Evolutionary conservation across 805 yeast genomes (phyloP), one percentile per base, ranked within the genome.

Genomic region (Scheffersomyces amazonensis): DNA sequence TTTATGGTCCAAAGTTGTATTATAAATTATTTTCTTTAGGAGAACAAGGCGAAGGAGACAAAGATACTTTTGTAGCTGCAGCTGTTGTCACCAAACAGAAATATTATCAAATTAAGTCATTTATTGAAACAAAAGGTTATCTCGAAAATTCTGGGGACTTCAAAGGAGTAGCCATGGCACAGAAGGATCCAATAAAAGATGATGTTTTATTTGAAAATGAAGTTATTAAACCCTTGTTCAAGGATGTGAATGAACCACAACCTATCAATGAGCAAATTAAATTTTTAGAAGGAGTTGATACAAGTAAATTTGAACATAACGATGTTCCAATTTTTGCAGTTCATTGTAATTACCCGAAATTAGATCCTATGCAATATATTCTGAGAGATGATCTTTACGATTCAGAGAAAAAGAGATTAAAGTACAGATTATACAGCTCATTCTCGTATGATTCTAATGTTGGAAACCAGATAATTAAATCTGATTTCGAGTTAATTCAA

Each of bases 21-120:
- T 82, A 80, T 52, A 79, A 78, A 2, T 61, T 82, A 33, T 62
- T 82, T 29, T 66, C 83, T 3, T 80, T 79, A 55, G 82, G 83
- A 10, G 68, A 52, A 32, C 65, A 52, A 41, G 68, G 68, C 10
- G 65, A 60, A 36, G 68, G 68, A n/a, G 68, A 62, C 39, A 62
- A 62, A 41, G 68, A 62, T 31, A 62, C 68, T 0, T 62, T 61
- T 37, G 53, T 59, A 8, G 61, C 68, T 2, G 68, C 66, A 12
- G 61, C 69, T 17, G 52, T 47, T 22, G 63, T 62, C 12, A 51
- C 62, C 40, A 50, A 54, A 12, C 64, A 66, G 42, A 51, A 56
- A 10, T 67, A 62, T 47, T 64, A 67, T 40, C 69, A 62, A 40
- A 69, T 75, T 7, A 68, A 71, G 41, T 68, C 73, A 32, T 58